phyloP scores from a whole-genome alignment of 352 stramenopile species.

The Phytophthora constricta region DNA sequence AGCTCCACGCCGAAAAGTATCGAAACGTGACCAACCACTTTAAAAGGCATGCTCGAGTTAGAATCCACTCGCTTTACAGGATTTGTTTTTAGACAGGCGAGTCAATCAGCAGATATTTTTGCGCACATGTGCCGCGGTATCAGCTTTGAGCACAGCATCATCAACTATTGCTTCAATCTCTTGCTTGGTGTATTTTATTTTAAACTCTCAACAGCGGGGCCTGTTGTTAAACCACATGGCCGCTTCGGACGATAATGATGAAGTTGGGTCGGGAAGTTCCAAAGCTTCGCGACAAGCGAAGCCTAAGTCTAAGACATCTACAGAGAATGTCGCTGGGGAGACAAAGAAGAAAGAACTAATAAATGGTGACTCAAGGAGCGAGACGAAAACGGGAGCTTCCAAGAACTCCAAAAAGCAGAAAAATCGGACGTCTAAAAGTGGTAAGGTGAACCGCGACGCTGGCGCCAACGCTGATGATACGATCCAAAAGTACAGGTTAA shows the following conservation, averaged over 20 bases:
- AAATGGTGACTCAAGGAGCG: neutral
- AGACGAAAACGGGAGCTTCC: neutral
- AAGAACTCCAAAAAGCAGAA: neutral
- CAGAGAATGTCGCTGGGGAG: neutral
- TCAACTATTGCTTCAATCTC: no score
- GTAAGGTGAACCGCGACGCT: neutral
- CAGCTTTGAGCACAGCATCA: no score
- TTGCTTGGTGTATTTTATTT: no score
- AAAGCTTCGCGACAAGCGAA: neutral
- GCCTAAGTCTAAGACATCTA: neutral
- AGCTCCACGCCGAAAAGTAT: no score
- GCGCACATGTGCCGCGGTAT: no score
- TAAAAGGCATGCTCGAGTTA: no score
- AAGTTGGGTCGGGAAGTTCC: neutral
- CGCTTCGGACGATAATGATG: neutral
- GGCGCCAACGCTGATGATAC: neutral
- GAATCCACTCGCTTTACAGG: no score
- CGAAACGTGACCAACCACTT: no score
- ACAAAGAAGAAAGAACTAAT: neutral
- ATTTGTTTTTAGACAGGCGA: no score
- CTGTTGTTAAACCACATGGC: neutral
- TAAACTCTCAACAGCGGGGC: no score
- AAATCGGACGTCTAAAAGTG: neutral
- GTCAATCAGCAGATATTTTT: no score
- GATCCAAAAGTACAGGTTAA: neutral